phyloP scores from a whole-genome alignment of 139 green algal genomes.

The Volvox reticuliferus region DNA sequence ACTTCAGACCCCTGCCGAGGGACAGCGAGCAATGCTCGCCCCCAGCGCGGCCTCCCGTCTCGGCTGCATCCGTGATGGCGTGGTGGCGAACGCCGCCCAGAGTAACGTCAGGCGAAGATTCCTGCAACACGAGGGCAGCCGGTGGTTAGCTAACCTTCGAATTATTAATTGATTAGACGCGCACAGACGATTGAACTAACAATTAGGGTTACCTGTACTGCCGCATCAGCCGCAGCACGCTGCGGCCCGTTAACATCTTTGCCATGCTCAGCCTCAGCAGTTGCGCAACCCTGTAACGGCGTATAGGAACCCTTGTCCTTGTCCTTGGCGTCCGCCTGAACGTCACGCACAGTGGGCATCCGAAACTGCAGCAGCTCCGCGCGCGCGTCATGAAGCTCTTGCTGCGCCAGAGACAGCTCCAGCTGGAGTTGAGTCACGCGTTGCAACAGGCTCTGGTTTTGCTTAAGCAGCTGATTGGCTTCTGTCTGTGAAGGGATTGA shows the following conservation, averaged over 20 bases:
- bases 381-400: conserved; percentile 5
- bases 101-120: not conserved
- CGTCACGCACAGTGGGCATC: not conserved
- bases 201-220: not conserved
- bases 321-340: not conserved
- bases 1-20: not conserved
- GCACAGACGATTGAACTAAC: too few species aligned
- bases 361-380: not conserved
- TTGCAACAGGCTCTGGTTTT: not conserved
- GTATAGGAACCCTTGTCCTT: not conserved
- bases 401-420: conserved; percentile 15
- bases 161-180: too few species aligned
- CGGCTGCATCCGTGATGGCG: not conserved
- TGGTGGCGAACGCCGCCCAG: not conserved
- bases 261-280: not conserved
- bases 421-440: conserved; percentile 1
- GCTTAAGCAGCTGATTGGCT: conserved; percentile 1
- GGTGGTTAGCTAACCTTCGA: too few species aligned
- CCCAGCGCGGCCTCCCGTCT: too few species aligned
- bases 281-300: too few species aligned
- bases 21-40: not conserved
- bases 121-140: not conserved
- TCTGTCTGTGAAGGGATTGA: not conserved
- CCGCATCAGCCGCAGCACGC: not conserved
- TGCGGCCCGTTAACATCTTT: not conserved